Percentiles rank a stretch among this genome's conserved stretches.
Evolutionary conservation across 2,329 filamentous ascomycete genomes (phyloP).

Genomic region (Arthroderma uncinatum): DNA sequence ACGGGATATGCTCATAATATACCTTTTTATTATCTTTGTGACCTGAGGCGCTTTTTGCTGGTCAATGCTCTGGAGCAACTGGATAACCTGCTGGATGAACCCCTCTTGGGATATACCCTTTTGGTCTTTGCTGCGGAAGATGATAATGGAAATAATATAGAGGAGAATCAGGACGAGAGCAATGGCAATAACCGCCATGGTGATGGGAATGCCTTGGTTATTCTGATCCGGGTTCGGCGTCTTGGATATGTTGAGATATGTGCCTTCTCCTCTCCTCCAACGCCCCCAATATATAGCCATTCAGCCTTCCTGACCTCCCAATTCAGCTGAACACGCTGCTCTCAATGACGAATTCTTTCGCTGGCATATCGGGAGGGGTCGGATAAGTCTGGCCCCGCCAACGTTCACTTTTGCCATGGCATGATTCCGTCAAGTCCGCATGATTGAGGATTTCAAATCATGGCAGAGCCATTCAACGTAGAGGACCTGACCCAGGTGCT

Average conservation of each 20-base stretch:
- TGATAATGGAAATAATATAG: not conserved
- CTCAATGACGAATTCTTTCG: not conserved
- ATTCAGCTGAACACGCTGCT: not conserved
- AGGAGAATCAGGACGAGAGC: not conserved
- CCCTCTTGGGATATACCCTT: not conserved
- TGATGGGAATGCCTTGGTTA: not conserved
- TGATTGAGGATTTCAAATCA: not conserved
- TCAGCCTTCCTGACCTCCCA: not conserved
- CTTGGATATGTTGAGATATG: not conserved
- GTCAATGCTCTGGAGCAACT: not conserved
- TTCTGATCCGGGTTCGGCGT: not conserved
- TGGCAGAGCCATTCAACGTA: not conserved
- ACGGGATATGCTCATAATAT: not conserved
- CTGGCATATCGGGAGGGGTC: not conserved
- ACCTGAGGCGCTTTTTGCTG: not conserved
- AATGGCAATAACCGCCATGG: not conserved
- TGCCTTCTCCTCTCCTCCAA: not conserved
- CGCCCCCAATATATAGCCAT: not conserved
- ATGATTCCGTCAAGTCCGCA: too few relatives aligned
- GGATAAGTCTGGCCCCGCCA: not conserved
- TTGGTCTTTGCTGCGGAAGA: not conserved
- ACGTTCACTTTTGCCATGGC: not conserved
- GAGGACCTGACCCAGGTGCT: not conserved
- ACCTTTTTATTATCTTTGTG: not conserved
- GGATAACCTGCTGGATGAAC: not conserved